A percentile compares a stretch with the other conserved stretches of the same genome.
phyloP scores from a whole-genome alignment of 768 basidiomycete species.

The Russula ochroleuca region DNA sequence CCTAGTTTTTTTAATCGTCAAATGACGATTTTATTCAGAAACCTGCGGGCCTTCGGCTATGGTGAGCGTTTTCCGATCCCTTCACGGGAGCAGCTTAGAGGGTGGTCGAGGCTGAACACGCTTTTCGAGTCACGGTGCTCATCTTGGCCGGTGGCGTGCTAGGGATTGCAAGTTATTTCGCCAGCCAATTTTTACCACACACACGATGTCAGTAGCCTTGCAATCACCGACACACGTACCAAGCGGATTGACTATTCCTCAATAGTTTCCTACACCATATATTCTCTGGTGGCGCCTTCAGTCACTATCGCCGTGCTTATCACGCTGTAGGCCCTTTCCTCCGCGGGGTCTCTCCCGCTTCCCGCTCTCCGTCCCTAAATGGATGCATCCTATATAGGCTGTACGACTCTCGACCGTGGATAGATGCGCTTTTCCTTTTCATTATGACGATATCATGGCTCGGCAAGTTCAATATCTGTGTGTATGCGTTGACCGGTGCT shows the following conservation, averaged over 20 bases:
- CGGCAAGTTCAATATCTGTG: conserved; percentile 40
- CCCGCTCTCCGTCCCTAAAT: background rate
- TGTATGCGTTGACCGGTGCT: conserved; percentile 5
- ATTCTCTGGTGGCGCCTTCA: conserved; percentile 60
- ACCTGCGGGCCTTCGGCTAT: conserved; percentile 34
- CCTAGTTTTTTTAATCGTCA: background rate
- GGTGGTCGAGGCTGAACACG: background rate
- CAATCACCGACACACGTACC: background rate
- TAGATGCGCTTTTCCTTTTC: conserved; percentile 54
- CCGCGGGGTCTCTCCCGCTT: conserved; percentile 3
- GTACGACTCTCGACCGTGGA: conserved; percentile 64
- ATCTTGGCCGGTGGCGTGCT: conserved; percentile 50
- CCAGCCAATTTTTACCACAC: conserved; percentile 58
- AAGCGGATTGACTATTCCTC: conserved; percentile 4
- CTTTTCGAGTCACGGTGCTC: conserved; percentile 37
- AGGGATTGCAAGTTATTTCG: conserved; percentile 66
- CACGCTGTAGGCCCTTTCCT: background rate
- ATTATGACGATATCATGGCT: conserved; percentile 64
- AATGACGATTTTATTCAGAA: conserved; percentile 37
- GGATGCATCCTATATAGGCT: conserved; percentile 44
- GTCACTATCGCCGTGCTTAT: conserved; percentile 39
- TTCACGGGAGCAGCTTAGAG: background rate
- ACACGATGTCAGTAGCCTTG: conserved; percentile 49
- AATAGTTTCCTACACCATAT: conserved; percentile 67
- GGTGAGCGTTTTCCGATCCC: conserved; percentile 27